phyloP scores from a whole-genome alignment of 805 yeast species.

The Torulaspora franciscae region DNA sequence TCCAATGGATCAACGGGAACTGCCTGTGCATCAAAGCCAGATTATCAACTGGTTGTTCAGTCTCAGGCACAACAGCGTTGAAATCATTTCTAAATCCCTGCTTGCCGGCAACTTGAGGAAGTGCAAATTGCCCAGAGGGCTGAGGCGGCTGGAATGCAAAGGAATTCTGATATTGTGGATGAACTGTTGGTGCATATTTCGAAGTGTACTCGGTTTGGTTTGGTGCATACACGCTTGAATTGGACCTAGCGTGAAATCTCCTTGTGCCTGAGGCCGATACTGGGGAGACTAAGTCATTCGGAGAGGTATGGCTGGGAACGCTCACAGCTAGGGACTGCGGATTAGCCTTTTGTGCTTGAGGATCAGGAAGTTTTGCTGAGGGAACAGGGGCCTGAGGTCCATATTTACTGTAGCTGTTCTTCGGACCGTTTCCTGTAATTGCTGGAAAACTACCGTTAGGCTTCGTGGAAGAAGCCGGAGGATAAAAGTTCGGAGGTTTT shows the following conservation, averaged over 20 bases:
- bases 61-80: not conserved
- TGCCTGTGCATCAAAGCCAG: constrained; percentile 54
- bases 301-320: constrained; percentile 10
- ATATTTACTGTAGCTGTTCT: too few species aligned
- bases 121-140: not conserved
- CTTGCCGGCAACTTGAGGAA: not conserved
- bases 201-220: constrained; percentile 29
- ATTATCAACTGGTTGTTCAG: constrained; percentile 40
- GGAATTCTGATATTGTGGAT: constrained; percentile 26
- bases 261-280: constrained; percentile 12
- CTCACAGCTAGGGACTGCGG: not conserved
- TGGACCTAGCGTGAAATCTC: constrained; percentile 29
- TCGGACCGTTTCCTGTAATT: too few species aligned
- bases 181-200: constrained; percentile 40
- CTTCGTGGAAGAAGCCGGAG: not conserved
- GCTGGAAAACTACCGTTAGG: not conserved
- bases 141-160: constrained; percentile 3
- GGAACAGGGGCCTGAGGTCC: too few species aligned
- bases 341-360: not conserved
- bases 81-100: too few species aligned
- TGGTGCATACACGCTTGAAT: constrained; percentile 34
- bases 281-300: constrained; percentile 10
- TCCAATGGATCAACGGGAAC: constrained; percentile 74
- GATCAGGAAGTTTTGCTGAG: too few species aligned
- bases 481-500: not conserved